phyloP scores from a whole-genome alignment of 352 stramenopile genomes.

The Thalassiosira livingstoniorum region DNA sequence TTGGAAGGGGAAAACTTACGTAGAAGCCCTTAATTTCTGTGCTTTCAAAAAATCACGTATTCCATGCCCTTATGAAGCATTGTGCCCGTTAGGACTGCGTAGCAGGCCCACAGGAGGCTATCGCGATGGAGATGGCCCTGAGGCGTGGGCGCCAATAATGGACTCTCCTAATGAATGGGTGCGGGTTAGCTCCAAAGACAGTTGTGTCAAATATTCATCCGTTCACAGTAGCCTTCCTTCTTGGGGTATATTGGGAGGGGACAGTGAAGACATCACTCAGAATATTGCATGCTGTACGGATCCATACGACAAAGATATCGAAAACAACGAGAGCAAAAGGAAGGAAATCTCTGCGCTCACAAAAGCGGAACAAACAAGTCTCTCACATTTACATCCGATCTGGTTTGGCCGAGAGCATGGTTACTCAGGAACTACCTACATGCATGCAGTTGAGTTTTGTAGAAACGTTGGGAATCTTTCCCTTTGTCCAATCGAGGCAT shows the following conservation, averaged over 20 bases:
- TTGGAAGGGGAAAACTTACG: constrained; percentile 42
- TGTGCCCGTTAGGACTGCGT: constrained; percentile 16
- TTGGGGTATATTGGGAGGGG: background rate
- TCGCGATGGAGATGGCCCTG: background rate
- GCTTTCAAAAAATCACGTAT: background rate
- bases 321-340: background rate
- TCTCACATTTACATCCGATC: constrained; percentile 17
- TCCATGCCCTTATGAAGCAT: constrained; percentile 26
- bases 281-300: constrained; percentile 39
- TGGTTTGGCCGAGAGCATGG: constrained; percentile 35
- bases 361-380: background rate
- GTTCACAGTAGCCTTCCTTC: background rate
- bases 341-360: background rate
- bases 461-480: constrained; percentile 13
- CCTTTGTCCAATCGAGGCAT: constrained; percentile 29
- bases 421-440: constrained; percentile 25
- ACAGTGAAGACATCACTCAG: constrained; percentile 33
- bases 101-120: background rate
- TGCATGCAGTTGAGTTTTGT: constrained; percentile 29
- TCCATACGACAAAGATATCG: background rate
- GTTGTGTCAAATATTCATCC: background rate
- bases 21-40: constrained; percentile 39
- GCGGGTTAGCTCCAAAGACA: background rate
- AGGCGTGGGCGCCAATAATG: background rate
- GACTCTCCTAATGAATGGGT: background rate